Evolutionary conservation across 257 asterid genomes (phyloP).

Genomic region (Solanum stenotomum): DNA sequence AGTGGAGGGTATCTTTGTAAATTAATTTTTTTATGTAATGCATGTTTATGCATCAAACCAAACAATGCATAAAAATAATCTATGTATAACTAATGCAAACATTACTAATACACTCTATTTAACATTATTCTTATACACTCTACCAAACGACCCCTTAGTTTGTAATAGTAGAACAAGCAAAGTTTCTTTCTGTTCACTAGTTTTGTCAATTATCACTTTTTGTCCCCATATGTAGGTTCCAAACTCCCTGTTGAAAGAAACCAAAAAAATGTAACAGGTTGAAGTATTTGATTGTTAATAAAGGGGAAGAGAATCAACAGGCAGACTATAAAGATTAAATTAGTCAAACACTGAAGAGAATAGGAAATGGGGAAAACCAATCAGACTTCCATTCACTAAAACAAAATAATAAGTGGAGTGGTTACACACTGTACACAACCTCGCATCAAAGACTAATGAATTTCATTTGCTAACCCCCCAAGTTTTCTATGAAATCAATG

Average conservation of each 20-base stretch:
- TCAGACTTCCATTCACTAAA: constrained; percentile 41
- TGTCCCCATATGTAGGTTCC: not conserved
- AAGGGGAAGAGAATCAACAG: not conserved
- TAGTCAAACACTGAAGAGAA: not conserved
- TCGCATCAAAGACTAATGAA: constrained; percentile 23
- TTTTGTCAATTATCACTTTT: not conserved
- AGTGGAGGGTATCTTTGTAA: too few relatives aligned
- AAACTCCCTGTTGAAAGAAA: not conserved
- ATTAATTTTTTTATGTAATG: too few relatives aligned
- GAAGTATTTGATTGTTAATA: not conserved
- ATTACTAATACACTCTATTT: too few relatives aligned
- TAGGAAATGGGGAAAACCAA: not conserved
- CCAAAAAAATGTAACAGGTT: not conserved
- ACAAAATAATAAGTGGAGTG: constrained; percentile 31
- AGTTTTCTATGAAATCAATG: constrained; percentile 23
- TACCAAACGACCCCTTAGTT: not conserved
- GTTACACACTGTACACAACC: constrained; percentile 58
- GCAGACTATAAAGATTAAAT: not conserved
- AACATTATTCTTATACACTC: too few relatives aligned
- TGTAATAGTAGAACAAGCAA: not conserved
- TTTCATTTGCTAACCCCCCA: constrained; percentile 31
- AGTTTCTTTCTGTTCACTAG: not conserved
- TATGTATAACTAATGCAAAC: too few relatives aligned
- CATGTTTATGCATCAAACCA: too few relatives aligned
- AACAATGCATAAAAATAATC: too few relatives aligned